Conservation (phyloP, 768 basidiomycete genomes). For the Tricholoma terreum region DNA sequence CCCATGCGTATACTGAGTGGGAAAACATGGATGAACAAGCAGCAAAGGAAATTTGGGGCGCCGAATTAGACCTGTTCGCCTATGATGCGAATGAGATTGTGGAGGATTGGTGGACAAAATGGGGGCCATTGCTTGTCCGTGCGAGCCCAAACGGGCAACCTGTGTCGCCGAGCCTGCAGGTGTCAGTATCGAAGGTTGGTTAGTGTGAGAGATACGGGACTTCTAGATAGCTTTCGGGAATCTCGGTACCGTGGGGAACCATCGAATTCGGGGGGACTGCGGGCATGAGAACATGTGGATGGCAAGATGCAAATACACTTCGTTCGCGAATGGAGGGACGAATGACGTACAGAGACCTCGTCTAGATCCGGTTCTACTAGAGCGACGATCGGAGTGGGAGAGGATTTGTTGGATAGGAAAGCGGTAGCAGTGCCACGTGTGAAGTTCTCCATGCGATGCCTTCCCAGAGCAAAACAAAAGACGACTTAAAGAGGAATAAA, state of each 20-base stretch:
- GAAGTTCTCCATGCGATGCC: too few relatives aligned
- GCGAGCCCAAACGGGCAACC: conserved; percentile 14
- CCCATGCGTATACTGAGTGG: conserved; percentile 29
- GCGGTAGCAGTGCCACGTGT: too few relatives aligned
- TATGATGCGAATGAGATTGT: conserved; percentile 55
- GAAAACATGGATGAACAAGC: conserved; percentile 45
- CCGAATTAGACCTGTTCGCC: conserved; percentile 45
- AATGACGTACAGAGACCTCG: too few relatives aligned
- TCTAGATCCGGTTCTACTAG: too few relatives aligned
- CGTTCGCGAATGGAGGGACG: too few relatives aligned
- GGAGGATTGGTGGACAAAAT: conserved; percentile 64
- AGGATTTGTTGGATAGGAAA: too few relatives aligned
- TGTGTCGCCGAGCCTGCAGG: conserved; percentile 16
- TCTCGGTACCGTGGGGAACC: background rate
- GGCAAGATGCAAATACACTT: too few relatives aligned
- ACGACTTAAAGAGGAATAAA: too few relatives aligned
- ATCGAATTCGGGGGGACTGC: background rate
- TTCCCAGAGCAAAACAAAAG: too few relatives aligned
- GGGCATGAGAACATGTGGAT: too few relatives aligned
- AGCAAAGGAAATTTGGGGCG: conserved; percentile 49
- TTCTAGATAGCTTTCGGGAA: background rate
- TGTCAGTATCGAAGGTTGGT: conserved; percentile 19
- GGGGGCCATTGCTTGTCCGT: conserved; percentile 31
- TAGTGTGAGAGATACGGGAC: background rate
- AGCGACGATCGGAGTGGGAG: too few relatives aligned